Base-by-base conservation (phyloP, 768 basidiomycete genomes). In the Lyophyllum decastes region DNA sequence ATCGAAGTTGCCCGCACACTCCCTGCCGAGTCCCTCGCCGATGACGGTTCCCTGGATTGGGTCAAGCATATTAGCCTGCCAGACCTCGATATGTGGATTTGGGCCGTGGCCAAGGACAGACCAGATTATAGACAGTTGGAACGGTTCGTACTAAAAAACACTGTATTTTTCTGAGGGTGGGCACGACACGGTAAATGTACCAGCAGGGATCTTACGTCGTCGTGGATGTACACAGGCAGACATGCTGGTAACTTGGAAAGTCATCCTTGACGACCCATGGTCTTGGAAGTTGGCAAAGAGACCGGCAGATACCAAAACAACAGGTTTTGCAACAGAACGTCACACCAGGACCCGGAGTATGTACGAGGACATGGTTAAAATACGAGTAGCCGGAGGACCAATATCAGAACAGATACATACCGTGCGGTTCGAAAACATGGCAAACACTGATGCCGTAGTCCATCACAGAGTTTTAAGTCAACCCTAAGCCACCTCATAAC, bases 91-190 rank as follows among this genome's bases (percentile, higher is more conserved):
- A 82, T 81, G 65, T 94, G 90, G 90, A 69, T 94, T n/a, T 91
- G 92, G 89, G 78, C 84, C 30, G 82, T 90, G 4, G 90, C 89
- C 35, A 93, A 94, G 67, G 90, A 92, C 63, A 76, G 90, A 61
- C 62, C 72, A 27, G 91, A 92, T 69, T 92, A 92, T 66, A 76
- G 88, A 50, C 72, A 72, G 49, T 74, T 94, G 40, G 78, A 78
- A 62, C 76, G 92, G 61, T 89, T 93, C 65, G 87, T 82, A n/a
- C 72, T 83, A 68, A 75, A 77, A 54, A 75, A 85, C 58, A 90
- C 90, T 0, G 74, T 82, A 40, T 92, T 86, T 69, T 95, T 91
- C 70, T 94, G 70, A 79, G 43, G 14, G 41, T 41, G 12, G 38
- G 24, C 40, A 43, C 2, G 33, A 16, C 25, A 17, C 11, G 47